Conservation (phyloP, 345 rosid genomes). For the Aethionema arabicum region DNA sequence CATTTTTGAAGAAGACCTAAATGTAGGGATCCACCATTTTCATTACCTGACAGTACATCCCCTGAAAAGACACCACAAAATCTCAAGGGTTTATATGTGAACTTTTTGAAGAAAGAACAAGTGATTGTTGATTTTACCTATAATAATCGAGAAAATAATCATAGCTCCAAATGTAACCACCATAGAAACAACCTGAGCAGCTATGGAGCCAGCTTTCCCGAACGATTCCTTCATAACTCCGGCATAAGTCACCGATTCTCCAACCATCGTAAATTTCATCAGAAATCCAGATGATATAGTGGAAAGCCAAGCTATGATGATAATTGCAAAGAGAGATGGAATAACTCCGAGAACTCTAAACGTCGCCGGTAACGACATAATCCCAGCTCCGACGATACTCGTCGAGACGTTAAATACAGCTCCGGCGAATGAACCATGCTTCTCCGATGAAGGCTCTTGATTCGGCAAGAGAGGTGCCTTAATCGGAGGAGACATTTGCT, state of each 20-base stretch:
- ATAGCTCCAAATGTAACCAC: conserved; percentile 76
- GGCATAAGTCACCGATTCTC: conserved; percentile 59
- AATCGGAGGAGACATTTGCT: conserved; percentile 49
- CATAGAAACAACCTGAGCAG: conserved; percentile 61
- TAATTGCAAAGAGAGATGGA: conserved; percentile 66
- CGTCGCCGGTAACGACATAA: conserved; percentile 91
- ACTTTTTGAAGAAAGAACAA: background rate
- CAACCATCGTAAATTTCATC: conserved; percentile 63
- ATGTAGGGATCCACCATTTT: conserved; percentile 53
- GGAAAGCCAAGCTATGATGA: conserved; percentile 61
- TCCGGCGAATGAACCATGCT: conserved; percentile 55
- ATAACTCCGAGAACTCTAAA: conserved; percentile 71
- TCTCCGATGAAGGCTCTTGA: conserved; percentile 25
- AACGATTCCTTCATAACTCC: conserved; percentile 86
- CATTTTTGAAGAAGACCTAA: conserved; percentile 82
- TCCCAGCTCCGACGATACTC: conserved; percentile 82
- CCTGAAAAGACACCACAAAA: conserved; percentile 42
- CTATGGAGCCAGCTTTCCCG: conserved; percentile 57
- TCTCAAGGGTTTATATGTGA: conserved; percentile 1
- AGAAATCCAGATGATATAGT: conserved; percentile 70
- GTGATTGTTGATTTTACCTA: conserved; percentile 43
- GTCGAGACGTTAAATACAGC: conserved; percentile 92
- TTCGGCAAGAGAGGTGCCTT: conserved; percentile 55
- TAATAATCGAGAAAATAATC: conserved; percentile 69
- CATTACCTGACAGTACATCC: conserved; percentile 78